Evolutionary conservation across 305 asterid genomes (phyloP).

Genomic region (Salvia sclarea): DNA sequence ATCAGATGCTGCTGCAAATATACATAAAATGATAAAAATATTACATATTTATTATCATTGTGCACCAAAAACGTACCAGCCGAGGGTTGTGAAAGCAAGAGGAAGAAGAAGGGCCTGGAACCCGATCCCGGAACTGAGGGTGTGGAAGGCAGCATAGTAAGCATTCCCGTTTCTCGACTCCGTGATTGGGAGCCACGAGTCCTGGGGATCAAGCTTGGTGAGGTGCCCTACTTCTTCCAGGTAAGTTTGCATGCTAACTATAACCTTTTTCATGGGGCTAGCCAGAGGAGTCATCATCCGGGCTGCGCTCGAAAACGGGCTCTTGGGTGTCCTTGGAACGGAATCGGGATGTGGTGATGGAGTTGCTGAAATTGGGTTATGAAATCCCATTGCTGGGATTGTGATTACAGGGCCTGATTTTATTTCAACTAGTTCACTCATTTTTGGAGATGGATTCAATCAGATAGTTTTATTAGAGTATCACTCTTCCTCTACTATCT

Average conservation of each 20-base stretch:
- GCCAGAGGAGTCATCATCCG: slow-evolving; percentile 63
- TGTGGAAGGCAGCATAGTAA: slow-evolving; percentile 85
- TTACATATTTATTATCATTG: background rate
- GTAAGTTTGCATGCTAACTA: slow-evolving; percentile 53
- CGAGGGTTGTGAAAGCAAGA: slow-evolving; percentile 72
- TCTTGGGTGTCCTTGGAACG: slow-evolving; percentile 44
- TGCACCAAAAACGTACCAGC: slow-evolving; percentile 54
- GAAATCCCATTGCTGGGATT: slow-evolving; percentile 21
- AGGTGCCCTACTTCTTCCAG: slow-evolving; percentile 74
- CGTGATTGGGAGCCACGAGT: slow-evolving; percentile 87
- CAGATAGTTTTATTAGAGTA: background rate
- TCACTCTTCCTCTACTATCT: background rate
- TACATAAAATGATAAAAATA: background rate
- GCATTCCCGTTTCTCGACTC: slow-evolving; percentile 87
- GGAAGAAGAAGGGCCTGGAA: slow-evolving; percentile 85
- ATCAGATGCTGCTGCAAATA: background rate
- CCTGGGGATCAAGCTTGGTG: slow-evolving; percentile 79
- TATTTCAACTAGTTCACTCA: slow-evolving; percentile 44
- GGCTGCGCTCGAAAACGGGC: slow-evolving; percentile 53
- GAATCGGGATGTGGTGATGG: slow-evolving; percentile 36
- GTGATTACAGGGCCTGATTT: slow-evolving; percentile 39
- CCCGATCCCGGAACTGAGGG: slow-evolving; percentile 84
- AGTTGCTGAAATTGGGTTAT: slow-evolving; percentile 22
- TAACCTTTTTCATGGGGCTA: slow-evolving; percentile 76
- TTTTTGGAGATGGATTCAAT: background rate